Conservation (phyloP, 2,329 filamentous ascomycete genomes). For the Aspergillus sclerotialis region DNA sequence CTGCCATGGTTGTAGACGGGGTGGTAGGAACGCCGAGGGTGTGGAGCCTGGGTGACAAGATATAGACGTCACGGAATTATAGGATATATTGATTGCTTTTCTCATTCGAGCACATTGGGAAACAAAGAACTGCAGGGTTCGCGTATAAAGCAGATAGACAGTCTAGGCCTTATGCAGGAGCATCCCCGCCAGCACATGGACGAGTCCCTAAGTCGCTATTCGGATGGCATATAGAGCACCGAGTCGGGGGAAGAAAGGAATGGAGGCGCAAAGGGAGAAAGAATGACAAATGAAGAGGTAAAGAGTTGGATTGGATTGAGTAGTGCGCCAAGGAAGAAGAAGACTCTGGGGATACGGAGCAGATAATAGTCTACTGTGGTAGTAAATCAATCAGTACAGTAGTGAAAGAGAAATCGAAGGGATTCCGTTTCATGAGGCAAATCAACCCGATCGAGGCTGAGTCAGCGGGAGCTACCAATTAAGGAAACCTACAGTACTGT, state of each 20-base stretch:
- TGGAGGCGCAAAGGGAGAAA: conserved; percentile 3
- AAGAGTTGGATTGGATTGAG: background rate
- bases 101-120: conserved; percentile 10
- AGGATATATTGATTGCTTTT: conserved; percentile 2
- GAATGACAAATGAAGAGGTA: background rate
- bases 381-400: too few relatives aligned
- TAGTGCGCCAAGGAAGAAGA: background rate
- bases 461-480: too few relatives aligned
- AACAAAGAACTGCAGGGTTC: conserved; percentile 10
- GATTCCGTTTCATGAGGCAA: too few relatives aligned
- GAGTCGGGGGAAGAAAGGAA: conserved; percentile 6
- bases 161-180: conserved; percentile 7
- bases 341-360: too few relatives aligned
- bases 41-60: conserved; percentile 10
- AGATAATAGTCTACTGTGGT: too few relatives aligned
- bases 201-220: conserved; percentile 10
- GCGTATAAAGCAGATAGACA: conserved; percentile 12
- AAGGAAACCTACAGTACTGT: too few relatives aligned
- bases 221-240: conserved; percentile 12
- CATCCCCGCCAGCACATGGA: conserved; percentile 20
- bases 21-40: conserved; percentile 13
- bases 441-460: too few relatives aligned
- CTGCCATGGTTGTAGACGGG: conserved; percentile 27
- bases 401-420: too few relatives aligned
- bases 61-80: conserved; percentile 10